Conservation (phyloP, 495 filamentous ascomycete genomes). For the Podospora australis region DNA sequence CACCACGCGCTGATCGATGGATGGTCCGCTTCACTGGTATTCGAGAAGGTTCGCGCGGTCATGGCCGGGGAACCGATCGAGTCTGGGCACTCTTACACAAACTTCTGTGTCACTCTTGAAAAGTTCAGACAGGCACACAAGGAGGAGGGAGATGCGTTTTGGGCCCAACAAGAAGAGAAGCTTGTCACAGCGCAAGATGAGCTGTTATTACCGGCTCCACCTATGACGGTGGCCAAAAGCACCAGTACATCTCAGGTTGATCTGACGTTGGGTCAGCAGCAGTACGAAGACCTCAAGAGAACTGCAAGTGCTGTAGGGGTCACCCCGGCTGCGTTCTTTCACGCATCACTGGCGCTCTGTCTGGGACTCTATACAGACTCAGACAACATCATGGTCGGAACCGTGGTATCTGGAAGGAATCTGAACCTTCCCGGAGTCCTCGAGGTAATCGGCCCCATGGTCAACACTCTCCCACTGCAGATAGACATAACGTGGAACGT, state of each 20-base stretch:
- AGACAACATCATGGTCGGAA: background rate
- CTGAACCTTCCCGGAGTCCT: background rate
- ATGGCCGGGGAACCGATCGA: background rate
- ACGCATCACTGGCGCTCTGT: background rate
- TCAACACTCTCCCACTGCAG: conserved; percentile 16
- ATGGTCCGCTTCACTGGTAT: background rate
- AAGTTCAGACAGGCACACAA: too few relatives aligned
- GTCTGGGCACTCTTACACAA: background rate
- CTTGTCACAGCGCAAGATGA: background rate
- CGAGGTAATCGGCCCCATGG: background rate
- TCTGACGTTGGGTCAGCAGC: background rate
- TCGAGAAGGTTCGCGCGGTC: background rate
- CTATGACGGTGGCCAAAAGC: background rate
- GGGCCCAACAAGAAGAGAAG: background rate
- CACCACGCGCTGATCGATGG: conserved; percentile 39
- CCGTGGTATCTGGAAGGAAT: background rate
- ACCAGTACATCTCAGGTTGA: background rate
- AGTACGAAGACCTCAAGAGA: background rate
- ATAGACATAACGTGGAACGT: too few relatives aligned
- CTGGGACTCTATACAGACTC: background rate
- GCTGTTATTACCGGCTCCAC: background rate
- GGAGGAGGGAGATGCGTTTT: background rate
- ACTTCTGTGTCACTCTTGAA: background rate
- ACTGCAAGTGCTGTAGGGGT: background rate
- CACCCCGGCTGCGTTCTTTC: background rate